phyloP scores from a whole-genome alignment of 2,329 filamentous ascomycete genomes.

The Colletotrichum liriopes region DNA sequence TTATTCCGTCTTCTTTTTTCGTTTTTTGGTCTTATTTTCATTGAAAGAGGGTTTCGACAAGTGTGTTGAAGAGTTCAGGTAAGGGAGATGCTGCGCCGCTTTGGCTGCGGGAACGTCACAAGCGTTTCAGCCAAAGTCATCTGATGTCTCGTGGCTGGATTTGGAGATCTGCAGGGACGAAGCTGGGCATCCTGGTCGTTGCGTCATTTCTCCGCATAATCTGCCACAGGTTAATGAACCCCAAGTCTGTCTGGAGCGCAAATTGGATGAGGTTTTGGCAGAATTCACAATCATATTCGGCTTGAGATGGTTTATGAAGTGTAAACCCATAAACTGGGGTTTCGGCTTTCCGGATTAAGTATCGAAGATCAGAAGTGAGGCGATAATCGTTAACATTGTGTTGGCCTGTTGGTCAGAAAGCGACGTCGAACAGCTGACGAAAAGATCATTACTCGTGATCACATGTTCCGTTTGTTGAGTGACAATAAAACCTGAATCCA shows the following conservation, averaged over 20 bases:
- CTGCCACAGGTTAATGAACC: conserved; percentile 15
- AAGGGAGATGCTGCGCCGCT: not conserved
- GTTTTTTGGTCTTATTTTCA: not conserved
- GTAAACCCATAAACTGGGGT: not conserved
- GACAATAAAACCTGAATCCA: not conserved
- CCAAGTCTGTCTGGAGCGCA: not conserved
- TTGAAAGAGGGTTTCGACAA: not conserved
- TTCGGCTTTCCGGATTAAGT: not conserved
- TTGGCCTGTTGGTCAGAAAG: not conserved
- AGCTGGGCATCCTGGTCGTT: conserved; percentile 2
- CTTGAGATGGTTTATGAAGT: not conserved
- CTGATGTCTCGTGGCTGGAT: conserved; percentile 22
- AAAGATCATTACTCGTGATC: not conserved
- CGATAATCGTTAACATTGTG: too few relatives aligned
- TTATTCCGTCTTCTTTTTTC: not conserved
- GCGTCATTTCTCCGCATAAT: conserved; percentile 36
- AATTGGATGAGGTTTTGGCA: not conserved
- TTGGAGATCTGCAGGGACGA: conserved; percentile 19
- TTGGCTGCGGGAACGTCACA: conserved; percentile 26
- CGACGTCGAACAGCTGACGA: not conserved
- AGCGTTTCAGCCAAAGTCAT: conserved; percentile 37
- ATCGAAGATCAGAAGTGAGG: not conserved
- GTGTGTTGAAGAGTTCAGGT: not conserved
- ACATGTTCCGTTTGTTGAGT: not conserved
- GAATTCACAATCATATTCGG: not conserved